Percentiles rank a stretch among this genome's conserved stretches.
Evolutionary conservation across 179 eudicot species (phyloP).

Genomic region (Actinidia polygama): DNA sequence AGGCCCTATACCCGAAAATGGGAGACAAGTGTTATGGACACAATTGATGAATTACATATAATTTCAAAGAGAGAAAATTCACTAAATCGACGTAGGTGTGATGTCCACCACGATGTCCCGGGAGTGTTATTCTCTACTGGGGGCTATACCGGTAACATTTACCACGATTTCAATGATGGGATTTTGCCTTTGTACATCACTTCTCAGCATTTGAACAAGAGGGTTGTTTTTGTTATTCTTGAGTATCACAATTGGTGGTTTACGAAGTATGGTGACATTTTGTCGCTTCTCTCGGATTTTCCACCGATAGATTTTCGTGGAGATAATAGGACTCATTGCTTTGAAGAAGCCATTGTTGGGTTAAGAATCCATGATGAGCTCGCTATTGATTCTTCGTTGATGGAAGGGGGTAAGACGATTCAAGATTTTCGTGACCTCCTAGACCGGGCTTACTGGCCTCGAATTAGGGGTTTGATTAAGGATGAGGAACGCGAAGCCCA

Average conservation of each 20-base stretch:
- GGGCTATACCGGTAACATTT: slow-evolving; percentile 89
- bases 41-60: slow-evolving; percentile 64
- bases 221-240: slow-evolving; percentile 75
- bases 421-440: slow-evolving; percentile 60
- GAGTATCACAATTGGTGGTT: slow-evolving; percentile 94
- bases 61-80: slow-evolving; percentile 39
- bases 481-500: slow-evolving; percentile 54
- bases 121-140: slow-evolving; percentile 93
- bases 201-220: slow-evolving; percentile 65
- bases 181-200: slow-evolving; percentile 84
- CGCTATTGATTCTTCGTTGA: slow-evolving; percentile 61
- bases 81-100: slow-evolving; percentile 41
- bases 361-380: slow-evolving; percentile 82
- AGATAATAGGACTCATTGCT: slow-evolving; percentile 74
- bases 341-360: slow-evolving; percentile 76
- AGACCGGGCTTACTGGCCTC: slow-evolving; percentile 59
- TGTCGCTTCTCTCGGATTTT: slow-evolving; percentile 70
- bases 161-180: slow-evolving; percentile 94
- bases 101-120: slow-evolving; percentile 73
- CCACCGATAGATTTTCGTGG: slow-evolving; percentile 58
- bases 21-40: slow-evolving; percentile 69
- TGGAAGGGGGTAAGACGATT: slow-evolving; percentile 48
- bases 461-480: slow-evolving; percentile 52
- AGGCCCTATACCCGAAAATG: slow-evolving; percentile 91
- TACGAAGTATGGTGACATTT: slow-evolving; percentile 58